phyloP scores from a whole-genome alignment of 1,284 basidiomycete genomes.

The Tylopilus sp. region DNA sequence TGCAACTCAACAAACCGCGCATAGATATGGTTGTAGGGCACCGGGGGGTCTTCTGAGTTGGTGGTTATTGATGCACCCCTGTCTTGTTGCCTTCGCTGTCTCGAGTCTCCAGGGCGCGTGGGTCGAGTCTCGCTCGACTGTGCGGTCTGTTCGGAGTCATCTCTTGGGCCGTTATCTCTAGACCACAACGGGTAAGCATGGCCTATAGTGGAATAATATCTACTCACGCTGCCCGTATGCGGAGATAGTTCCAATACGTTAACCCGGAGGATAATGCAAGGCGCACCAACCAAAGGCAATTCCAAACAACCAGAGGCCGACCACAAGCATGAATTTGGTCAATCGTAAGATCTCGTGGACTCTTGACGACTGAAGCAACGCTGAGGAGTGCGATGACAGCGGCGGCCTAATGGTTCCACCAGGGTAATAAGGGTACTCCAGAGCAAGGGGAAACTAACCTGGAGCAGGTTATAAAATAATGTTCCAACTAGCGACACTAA shows the following conservation, averaged over 20 bases:
- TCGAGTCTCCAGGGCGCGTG: slow-evolving; percentile 18
- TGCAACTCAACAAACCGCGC: slow-evolving; percentile 37
- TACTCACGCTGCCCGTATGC: slow-evolving; percentile 45
- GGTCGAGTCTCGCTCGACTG: slow-evolving; percentile 16
- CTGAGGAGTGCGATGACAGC: slow-evolving; percentile 53
- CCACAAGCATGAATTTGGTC: slow-evolving; percentile 67
- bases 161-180: slow-evolving; percentile 28
- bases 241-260: slow-evolving; percentile 58
- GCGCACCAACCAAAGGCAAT: slow-evolving; percentile 62
- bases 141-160: slow-evolving; percentile 27
- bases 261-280: slow-evolving; percentile 50
- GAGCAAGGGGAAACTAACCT: slow-evolving; percentile 43
- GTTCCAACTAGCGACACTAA: slow-evolving; percentile 56
- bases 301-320: slow-evolving; percentile 68
- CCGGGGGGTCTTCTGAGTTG: slow-evolving; percentile 26
- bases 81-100: slow-evolving; percentile 26
- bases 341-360: slow-evolving; percentile 41
- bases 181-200: slow-evolving; percentile 13
- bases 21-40: slow-evolving; percentile 34
- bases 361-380: slow-evolving; percentile 47
- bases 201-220: background rate
- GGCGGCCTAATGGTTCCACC: slow-evolving; percentile 40
- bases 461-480: slow-evolving; percentile 49
- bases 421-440: slow-evolving; percentile 11
- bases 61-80: slow-evolving; percentile 18